Base-by-base conservation (phyloP, 345 rosid species). In the Dovyalis caffra region DNA sequence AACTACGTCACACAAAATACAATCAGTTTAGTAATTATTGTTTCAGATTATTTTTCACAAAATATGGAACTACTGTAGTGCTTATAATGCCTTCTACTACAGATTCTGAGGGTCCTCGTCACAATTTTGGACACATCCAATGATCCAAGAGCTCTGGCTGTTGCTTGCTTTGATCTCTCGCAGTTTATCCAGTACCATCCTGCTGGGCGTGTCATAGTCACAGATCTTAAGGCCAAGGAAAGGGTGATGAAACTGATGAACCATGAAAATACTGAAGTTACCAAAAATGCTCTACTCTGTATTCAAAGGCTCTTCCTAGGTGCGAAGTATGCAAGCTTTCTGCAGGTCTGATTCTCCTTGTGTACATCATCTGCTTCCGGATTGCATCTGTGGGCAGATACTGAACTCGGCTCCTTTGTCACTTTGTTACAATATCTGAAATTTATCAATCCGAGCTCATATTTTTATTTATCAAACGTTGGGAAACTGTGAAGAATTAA, bases 181-280 rank as follows among this genome's bases (percentile, higher is more conserved):
- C 99, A 95, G 81, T 95, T 95, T 84, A 92, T 95, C 78, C 97
- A 95, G 82, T 74, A 84, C 74, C 97, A 95, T 83, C 93, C 98
- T 10, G 98, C 99, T 2, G 99, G 99, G 32, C 77, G 99, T 81
- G 72, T 95, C 70, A 91, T 95, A 23, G 88, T 89, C 53, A 80
- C 90, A 12, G 97, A 95, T 80, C 97, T 95, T 73, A 95, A 91
- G 81, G 98, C 97, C 0, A 95, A 95, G 83, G 99, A 95, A 64
- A 83, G 97, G 74, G 93, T 84, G 79, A 92, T 92, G 97, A 92
- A 87, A 60, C 78, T 92, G 85, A 90, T 92, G 93, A 90, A 87
- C 87, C 95, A 92, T 26, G 97, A 92, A 78, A 92, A 86, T 31
- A 85, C 89, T 0, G 97, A 92, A 80, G 97, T 92, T 3, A 92